Conservation (phyloP, 2,329 filamentous ascomycete species). For the Nigrospora sphaerica region DNA sequence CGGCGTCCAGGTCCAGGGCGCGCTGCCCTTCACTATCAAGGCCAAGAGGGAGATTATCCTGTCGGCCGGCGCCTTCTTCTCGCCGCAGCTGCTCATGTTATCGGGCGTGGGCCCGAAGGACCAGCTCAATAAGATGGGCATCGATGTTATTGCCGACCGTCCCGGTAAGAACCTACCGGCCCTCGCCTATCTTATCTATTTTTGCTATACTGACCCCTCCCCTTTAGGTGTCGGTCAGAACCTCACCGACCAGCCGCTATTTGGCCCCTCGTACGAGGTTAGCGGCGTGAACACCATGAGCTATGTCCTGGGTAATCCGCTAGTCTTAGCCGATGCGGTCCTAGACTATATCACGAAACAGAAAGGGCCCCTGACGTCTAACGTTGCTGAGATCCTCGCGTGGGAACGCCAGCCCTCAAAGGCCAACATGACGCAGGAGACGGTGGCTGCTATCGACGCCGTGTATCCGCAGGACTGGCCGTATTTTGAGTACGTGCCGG, state of each 20-base stretch:
- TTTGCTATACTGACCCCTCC: too few relatives aligned
- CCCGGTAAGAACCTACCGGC: slow-evolving; percentile 24
- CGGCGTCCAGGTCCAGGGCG: slow-evolving; percentile 14
- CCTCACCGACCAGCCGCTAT: slow-evolving; percentile 43
- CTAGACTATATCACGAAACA: slow-evolving; percentile 15
- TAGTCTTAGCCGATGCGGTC: slow-evolving; percentile 12
- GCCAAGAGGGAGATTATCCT: slow-evolving; percentile 30
- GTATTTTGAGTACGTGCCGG: slow-evolving; percentile 24
- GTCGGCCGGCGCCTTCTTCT: slow-evolving; percentile 28
- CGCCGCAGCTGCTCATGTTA: slow-evolving; percentile 30
- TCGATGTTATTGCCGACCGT: slow-evolving; percentile 43
- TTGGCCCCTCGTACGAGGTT: slow-evolving; percentile 20
- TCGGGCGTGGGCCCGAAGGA: slow-evolving; percentile 28
- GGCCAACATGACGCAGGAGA: slow-evolving; percentile 11
- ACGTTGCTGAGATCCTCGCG: slow-evolving; percentile 16
- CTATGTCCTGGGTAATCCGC: slow-evolving; percentile 16
- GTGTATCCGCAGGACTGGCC: slow-evolving; percentile 25
- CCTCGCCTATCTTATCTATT: too few relatives aligned
- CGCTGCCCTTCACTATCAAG: slow-evolving; percentile 10
- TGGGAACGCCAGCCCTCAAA: slow-evolving; percentile 24
- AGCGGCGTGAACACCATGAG: slow-evolving; percentile 21
- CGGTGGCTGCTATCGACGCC: slow-evolving; percentile 9
- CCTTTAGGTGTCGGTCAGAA: slow-evolving; percentile 47
- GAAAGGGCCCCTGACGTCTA: slow-evolving; percentile 17
- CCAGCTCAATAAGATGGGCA: slow-evolving; percentile 27